Conservation (phyloP, 2,329 filamentous ascomycete genomes). For the Bipolaris bicolor region DNA sequence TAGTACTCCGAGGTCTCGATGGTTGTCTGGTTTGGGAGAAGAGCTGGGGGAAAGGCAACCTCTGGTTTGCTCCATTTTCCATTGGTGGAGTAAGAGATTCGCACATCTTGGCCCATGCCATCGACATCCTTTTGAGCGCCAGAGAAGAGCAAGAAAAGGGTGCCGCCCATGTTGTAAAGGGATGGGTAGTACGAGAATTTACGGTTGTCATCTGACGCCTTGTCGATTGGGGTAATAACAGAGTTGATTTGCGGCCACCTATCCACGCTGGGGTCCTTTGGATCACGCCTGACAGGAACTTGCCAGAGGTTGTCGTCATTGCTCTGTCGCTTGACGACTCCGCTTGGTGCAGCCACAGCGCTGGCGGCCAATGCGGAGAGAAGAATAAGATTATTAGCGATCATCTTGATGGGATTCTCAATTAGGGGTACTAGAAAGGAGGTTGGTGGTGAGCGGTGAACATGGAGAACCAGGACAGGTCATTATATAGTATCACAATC, state of each 20-base stretch:
- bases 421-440: no score
- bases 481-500: not conserved
- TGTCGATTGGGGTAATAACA: not conserved
- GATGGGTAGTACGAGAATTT: not conserved
- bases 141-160: not conserved
- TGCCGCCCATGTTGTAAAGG: not conserved
- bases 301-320: not conserved
- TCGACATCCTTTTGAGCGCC: not conserved
- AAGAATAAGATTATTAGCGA: not conserved
- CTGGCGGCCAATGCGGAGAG: not conserved
- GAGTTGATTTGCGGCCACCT: not conserved
- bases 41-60: not conserved
- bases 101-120: constrained; percentile 1
- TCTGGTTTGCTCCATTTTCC: not conserved
- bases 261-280: not conserved
- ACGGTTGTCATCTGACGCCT: not conserved
- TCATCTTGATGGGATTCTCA: not conserved
- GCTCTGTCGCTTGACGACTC: no score
- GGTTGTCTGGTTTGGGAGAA: not conserved
- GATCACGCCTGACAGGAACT: not conserved
- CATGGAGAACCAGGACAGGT: not conserved
- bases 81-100: not conserved
- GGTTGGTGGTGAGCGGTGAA: not conserved
- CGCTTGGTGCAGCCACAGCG: not conserved
- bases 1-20: not conserved